Base-by-base conservation (phyloP, 345 rosid genomes). In the Eucalyptus pauciflora region DNA sequence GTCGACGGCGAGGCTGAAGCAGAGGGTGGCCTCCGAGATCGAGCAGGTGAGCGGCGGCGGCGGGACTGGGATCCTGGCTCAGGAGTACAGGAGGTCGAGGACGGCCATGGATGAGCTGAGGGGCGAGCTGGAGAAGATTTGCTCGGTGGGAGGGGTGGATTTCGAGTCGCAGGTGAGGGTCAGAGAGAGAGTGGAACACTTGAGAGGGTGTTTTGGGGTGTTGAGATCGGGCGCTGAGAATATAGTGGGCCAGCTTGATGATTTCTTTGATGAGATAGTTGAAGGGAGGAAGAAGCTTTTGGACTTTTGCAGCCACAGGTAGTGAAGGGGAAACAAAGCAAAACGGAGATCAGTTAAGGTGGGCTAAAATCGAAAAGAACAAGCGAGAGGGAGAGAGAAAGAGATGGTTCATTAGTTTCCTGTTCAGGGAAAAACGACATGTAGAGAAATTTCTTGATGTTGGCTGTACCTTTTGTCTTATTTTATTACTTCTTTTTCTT, bases 251-350 rank as follows among this genome's bases (percentile, higher is more conserved):
- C 95, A 96, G 85, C 93, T 97, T 86, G 99, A 97, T 92, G 99
- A 97, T 93, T 97, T 97, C 93, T 95, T 97, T 91, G 99, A 97
- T 93, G 99, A 97, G 91, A 97, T 97, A 92, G 99, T 96, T 93
- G 99, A 97, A 92, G 99, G 98, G 10, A 96, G 99, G 92, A 95
- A 96, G 97, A 93, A 94, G 95, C 98, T 97, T 90, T 94, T 95
- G 93, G 97, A 96, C 95, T 95, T 96, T 90, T 96, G 99, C 94
- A 96, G 98, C 88, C 97, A 95, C 90, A 93, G 95, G 90, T 91
- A 95, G 92, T 89, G 51, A 50, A 86, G 85, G 71, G 88, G 85
- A 88, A 50, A 71, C 86, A 51, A 48, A 33, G 62, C 27, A 20
- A 52, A 86, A 24, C 45, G 51, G 58, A 50, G 58, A 86, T 48